phyloP scores from a whole-genome alignment of 352 stramenopile species.

The Phytopythium boreale region DNA sequence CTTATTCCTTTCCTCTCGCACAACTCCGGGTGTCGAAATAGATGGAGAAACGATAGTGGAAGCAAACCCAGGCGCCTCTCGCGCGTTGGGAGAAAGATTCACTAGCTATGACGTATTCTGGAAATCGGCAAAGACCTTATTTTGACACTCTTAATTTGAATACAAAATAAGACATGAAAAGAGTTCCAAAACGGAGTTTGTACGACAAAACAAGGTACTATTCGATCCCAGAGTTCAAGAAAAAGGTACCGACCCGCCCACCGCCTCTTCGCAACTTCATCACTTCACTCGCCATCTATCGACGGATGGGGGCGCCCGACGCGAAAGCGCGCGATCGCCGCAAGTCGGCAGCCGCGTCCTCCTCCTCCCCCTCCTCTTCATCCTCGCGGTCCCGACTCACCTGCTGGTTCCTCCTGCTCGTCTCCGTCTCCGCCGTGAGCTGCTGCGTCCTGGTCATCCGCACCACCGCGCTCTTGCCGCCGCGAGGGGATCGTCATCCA shows the following conservation, averaged over 20 bases:
- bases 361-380: not conserved
- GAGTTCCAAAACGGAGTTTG: no score
- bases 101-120: no score
- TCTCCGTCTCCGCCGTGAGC: constrained; percentile 16
- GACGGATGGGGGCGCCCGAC: no score
- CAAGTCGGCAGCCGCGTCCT: not conserved
- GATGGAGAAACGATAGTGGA: no score
- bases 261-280: not conserved
- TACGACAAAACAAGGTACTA: not conserved
- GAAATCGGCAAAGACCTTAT: no score
- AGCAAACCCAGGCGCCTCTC: no score
- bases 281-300: not conserved
- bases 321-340: not conserved
- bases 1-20: no score
- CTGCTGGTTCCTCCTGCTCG: constrained; percentile 17
- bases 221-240: no score
- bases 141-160: not conserved
- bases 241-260: no score
- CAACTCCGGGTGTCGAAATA: no score
- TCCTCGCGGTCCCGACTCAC: not conserved
- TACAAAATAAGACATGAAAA: no score
- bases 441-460: constrained; percentile 13
- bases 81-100: no score
- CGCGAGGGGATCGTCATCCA: not conserved
- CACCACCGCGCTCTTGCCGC: constrained; percentile 1